Conservation (phyloP, 2,329 filamentous ascomycete species). For the Dendrostoma leiphaemia region DNA sequence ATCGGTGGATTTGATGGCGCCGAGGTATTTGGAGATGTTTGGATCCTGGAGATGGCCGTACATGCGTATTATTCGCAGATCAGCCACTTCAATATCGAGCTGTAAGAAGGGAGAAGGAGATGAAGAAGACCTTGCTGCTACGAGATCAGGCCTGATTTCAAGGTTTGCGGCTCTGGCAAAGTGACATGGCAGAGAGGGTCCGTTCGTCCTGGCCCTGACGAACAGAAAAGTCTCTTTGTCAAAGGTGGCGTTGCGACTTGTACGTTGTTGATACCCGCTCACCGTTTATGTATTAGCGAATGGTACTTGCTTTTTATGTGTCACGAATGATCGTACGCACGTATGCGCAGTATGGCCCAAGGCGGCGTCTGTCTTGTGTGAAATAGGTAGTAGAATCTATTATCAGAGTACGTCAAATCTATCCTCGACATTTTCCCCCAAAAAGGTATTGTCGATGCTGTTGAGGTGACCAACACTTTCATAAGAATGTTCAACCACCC, state of each 20-base stretch:
- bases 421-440: too few species aligned
- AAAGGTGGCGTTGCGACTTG: background rate
- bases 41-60: slow-evolving; percentile 65
- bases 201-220: too few species aligned
- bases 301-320: background rate
- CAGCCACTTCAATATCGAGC: slow-evolving; percentile 69
- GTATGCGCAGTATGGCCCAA: background rate
- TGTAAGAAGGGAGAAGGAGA: slow-evolving; percentile 35
- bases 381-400: background rate
- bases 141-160: too few species aligned
- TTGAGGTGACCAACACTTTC: too few species aligned
- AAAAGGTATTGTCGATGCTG: too few species aligned
- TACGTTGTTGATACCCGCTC: slow-evolving; percentile 14
- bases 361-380: background rate
- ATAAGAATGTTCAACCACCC: background rate
- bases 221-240: too few species aligned
- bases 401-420: background rate
- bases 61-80: slow-evolving; percentile 74
- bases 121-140: too few species aligned
- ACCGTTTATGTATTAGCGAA: background rate
- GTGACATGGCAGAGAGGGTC: too few species aligned
- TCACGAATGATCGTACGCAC: background rate
- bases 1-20: slow-evolving; percentile 68
- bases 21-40: slow-evolving; percentile 67
- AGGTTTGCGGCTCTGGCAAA: too few species aligned